Percentiles rank a stretch among this genome's conserved stretches.
Evolutionary conservation across 345 rosid species (phyloP).

Genomic region (Eucalyptus sp.): DNA sequence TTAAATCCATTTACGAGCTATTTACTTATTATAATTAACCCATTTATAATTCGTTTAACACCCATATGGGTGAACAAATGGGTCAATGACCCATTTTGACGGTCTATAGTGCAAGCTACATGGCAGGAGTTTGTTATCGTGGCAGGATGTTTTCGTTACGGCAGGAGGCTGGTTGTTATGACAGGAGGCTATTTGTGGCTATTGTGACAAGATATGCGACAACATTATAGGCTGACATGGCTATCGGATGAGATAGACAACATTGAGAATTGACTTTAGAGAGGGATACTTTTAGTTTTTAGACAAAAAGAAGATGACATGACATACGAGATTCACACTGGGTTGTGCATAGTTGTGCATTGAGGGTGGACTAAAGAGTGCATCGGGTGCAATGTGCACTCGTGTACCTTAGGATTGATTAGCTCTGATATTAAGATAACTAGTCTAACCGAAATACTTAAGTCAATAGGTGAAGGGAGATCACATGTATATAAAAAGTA

Average conservation of each 20-base stretch:
- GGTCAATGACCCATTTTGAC: too few relatives aligned
- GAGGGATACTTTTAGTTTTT: background rate
- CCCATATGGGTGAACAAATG: too few relatives aligned
- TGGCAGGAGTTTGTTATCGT: background rate
- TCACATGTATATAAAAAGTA: background rate
- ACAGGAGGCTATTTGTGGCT: background rate
- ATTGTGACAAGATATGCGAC: background rate
- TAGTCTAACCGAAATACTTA: rapidly evolving
- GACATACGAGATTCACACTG: too few relatives aligned
- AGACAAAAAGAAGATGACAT: background rate
- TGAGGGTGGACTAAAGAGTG: background rate
- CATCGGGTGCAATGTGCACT: background rate
- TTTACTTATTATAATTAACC: too few relatives aligned
- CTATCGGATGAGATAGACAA: background rate
- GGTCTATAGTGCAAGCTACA: background rate
- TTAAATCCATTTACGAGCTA: too few relatives aligned
- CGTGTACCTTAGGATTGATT: too few relatives aligned
- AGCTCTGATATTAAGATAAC: background rate
- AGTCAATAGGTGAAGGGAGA: background rate
- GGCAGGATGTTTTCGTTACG: too few relatives aligned
- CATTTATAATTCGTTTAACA: too few relatives aligned
- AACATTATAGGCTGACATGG: background rate
- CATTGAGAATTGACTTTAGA: background rate
- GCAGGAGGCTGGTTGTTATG: background rate
- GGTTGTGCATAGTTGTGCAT: background rate